Conservation (phyloP, 2,329 filamentous ascomycete species). For the Fusarium sp. region DNA sequence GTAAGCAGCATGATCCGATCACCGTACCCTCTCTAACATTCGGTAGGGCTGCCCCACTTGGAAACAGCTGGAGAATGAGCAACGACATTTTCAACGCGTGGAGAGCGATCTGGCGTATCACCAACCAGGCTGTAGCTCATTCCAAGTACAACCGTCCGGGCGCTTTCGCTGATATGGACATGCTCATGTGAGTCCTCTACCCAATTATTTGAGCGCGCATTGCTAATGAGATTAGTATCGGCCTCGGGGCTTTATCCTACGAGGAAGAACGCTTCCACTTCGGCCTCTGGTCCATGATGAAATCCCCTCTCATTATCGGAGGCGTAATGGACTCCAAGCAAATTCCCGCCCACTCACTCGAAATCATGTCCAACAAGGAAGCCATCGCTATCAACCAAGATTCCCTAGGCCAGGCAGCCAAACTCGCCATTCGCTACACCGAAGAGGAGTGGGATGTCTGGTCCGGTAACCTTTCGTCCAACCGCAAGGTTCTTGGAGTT, state of each 20-base stretch:
- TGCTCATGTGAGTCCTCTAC: conserved; percentile 56
- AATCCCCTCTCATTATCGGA: conserved; percentile 63
- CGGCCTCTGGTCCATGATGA: conserved; percentile 63
- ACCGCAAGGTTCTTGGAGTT: conserved; percentile 57
- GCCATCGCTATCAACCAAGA: conserved; percentile 71
- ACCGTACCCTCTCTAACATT: not conserved
- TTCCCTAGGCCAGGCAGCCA: conserved; percentile 61
- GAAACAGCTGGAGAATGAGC: conserved; percentile 63
- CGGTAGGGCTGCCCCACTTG: conserved; percentile 55
- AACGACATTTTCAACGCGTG: conserved; percentile 66
- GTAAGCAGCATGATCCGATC: conserved; percentile 19
- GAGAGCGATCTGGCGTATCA: conserved; percentile 63
- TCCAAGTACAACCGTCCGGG: conserved; percentile 57
- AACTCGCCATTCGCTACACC: conserved; percentile 60
- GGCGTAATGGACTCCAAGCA: conserved; percentile 54
- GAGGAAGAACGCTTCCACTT: conserved; percentile 66
- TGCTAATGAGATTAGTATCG: conserved; percentile 51
- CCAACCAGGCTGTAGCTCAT: conserved; percentile 63
- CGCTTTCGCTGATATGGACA: conserved; percentile 64
- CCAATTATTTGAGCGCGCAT: fast-evolving
- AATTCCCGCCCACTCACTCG: conserved; percentile 55
- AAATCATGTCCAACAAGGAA: conserved; percentile 62
- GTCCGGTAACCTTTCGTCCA: conserved; percentile 60
- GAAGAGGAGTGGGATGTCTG: conserved; percentile 64
- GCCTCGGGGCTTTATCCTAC: conserved; percentile 57